Percentiles rank a stretch among this genome's conserved stretches.
Conservation (phyloP, 1,284 basidiomycete species). For the Clitocybe nebularis region DNA sequence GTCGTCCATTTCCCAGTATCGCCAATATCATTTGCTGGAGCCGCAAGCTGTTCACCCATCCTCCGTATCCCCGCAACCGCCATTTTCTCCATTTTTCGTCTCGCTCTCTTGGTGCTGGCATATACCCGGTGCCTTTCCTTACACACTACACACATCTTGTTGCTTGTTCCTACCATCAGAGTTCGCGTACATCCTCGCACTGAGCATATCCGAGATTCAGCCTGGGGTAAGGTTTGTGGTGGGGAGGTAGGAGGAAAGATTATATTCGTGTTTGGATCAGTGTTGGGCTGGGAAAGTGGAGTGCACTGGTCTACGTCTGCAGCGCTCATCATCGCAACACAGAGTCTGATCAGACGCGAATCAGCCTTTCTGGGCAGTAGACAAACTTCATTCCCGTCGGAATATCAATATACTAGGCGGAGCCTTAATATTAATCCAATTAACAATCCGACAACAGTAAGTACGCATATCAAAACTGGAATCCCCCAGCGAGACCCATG, state of each 20-base stretch:
- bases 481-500: conserved; percentile 56
- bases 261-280: neutral
- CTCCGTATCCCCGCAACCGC: conserved; percentile 24
- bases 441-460: too few species aligned
- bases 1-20: conserved; percentile 6
- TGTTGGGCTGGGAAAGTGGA: conserved; percentile 9
- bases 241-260: neutral
- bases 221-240: neutral
- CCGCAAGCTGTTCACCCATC: conserved; percentile 1
- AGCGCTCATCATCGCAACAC: neutral
- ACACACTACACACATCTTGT: conserved; percentile 54
- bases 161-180: conserved; percentile 19
- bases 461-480: conserved; percentile 26
- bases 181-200: conserved; percentile 29
- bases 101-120: conserved; percentile 47
- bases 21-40: too few species aligned
- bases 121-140: conserved; percentile 48
- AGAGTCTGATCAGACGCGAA: conserved; percentile 7
- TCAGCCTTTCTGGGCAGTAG: neutral
- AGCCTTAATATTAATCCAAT: too few species aligned
- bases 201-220: conserved; percentile 24
- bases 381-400: too few species aligned
- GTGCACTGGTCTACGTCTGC: conserved; percentile 1
- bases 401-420: too few species aligned
- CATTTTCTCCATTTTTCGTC: conserved; percentile 49